Percentiles rank a stretch among this genome's conserved stretches.
phyloP scores from a whole-genome alignment of 805 yeast species.

The Saccharomyces jurei region DNA sequence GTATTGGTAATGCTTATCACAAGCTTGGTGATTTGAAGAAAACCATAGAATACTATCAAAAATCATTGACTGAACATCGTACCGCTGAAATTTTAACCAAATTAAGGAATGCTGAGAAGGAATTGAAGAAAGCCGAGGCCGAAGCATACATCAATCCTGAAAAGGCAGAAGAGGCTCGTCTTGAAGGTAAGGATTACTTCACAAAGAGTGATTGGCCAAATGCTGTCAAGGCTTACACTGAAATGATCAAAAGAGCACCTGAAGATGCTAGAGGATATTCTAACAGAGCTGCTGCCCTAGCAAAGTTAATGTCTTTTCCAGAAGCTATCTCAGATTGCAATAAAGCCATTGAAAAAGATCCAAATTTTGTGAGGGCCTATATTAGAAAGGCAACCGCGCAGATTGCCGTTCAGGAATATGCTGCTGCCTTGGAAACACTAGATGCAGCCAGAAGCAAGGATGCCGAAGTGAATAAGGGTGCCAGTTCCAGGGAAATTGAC shows the following conservation, averaged over 20 bases:
- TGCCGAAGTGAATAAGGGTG: conserved; percentile 50
- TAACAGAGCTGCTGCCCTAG: conserved; percentile 94
- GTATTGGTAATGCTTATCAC: conserved; percentile 76
- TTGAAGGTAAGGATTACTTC: conserved; percentile 83
- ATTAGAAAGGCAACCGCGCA: conserved; percentile 94
- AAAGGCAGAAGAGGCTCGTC: conserved; percentile 91
- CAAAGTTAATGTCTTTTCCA: conserved; percentile 93
- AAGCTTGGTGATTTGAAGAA: conserved; percentile 64
- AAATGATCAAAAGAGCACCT: conserved; percentile 96
- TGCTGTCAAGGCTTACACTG: conserved; percentile 90
- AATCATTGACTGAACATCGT: conserved; percentile 93
- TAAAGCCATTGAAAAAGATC: conserved; percentile 79
- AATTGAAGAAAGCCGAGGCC: conserved; percentile 69
- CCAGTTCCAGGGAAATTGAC: conserved; percentile 68
- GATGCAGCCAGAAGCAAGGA: conserved; percentile 73
- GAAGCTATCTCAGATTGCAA: conserved; percentile 93
- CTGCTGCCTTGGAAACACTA: conserved; percentile 73
- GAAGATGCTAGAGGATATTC: conserved; percentile 94
- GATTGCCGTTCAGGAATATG: conserved; percentile 81
- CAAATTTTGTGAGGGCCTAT: conserved; percentile 85
- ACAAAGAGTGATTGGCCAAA: conserved; percentile 92
- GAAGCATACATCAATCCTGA: conserved; percentile 78
- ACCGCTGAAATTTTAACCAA: conserved; percentile 87
- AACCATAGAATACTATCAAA: conserved; percentile 76
- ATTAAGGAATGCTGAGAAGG: conserved; percentile 80